These are phyloP conservation scores for Setaria italica DNA, from an alignment of 202 grass and related monocot genomes.

Conservation along the genomic window DNA sequence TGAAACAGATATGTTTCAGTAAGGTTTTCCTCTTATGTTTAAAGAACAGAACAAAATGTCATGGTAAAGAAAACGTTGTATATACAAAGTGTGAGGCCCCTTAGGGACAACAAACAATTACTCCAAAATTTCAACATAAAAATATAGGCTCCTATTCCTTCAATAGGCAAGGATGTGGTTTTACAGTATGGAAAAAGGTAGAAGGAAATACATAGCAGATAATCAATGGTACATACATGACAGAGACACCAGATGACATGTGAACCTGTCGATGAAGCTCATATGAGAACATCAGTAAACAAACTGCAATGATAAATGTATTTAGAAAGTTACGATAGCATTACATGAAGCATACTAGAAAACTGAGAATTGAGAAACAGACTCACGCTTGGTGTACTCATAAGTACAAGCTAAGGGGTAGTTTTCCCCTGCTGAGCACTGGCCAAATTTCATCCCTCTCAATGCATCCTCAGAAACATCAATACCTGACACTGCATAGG, in stretches of 20 bases:
- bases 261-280: conserved; percentile 79
- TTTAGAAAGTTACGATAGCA: background rate
- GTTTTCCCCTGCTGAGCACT: conserved; percentile 28
- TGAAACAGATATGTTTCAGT: conserved; percentile 1
- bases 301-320: conserved; percentile 58
- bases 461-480: conserved; percentile 56
- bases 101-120: too few species aligned
- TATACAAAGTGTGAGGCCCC: too few species aligned
- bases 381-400: conserved; percentile 84
- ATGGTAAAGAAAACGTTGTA: background rate
- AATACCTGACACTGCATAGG: conserved; percentile 61
- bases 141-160: background rate
- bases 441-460: conserved; percentile 52
- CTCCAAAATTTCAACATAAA: too few species aligned
- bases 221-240: conserved; percentile 62
- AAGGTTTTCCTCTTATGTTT: background rate
- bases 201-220: conserved; percentile 4
- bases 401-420: conserved; percentile 72
- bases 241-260: conserved; percentile 63
- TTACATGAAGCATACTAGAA: conserved; percentile 22
- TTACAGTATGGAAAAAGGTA: background rate
- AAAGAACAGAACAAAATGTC: background rate
- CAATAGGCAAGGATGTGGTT: conserved; percentile 4
- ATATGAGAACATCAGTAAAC: conserved; percentile 84
- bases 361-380: background rate